phyloP scores from a whole-genome alignment of 805 yeast genomes.

The Pichia phayaonensis region DNA sequence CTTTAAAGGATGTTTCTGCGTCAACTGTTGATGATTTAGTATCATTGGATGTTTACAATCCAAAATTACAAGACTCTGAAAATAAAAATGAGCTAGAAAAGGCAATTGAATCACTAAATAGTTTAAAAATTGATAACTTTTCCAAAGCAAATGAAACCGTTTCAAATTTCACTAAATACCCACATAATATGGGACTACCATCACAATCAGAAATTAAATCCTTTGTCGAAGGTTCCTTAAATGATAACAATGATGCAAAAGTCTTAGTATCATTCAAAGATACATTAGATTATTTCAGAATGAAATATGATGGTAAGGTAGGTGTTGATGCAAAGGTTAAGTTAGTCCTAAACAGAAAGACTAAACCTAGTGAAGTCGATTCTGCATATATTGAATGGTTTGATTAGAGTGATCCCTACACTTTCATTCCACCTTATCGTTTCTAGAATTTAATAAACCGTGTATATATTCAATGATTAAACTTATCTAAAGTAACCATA shows the following conservation, averaged over 20 bases:
- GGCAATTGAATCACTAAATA: conserved; percentile 18
- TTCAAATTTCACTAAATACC: conserved; percentile 36
- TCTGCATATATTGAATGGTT: conserved; percentile 42
- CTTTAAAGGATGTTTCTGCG: conserved; percentile 60
- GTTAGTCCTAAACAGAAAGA: conserved; percentile 52
- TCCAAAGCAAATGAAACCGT: conserved; percentile 29
- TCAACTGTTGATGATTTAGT: conserved; percentile 48
- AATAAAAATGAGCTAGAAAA: conserved; percentile 13
- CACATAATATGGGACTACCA: conserved; percentile 72
- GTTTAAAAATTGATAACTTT: conserved; percentile 33
- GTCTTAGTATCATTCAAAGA: conserved; percentile 57
- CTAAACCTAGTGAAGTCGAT: conserved; percentile 36
- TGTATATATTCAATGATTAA: not conserved
- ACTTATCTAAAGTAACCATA: not conserved
- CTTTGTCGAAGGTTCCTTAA: conserved; percentile 52
- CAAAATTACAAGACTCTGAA: conserved; percentile 15
- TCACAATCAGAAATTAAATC: conserved; percentile 53
- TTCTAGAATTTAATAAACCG: not conserved
- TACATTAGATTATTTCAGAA: conserved; percentile 54
- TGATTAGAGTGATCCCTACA: not conserved
- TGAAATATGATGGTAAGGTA: conserved; percentile 41
- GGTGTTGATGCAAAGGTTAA: conserved; percentile 59
- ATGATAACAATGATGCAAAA: conserved; percentile 50
- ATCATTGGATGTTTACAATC: conserved; percentile 21
- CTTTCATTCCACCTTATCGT: not conserved